phyloP scores from a whole-genome alignment of 2,329 filamentous ascomycete species.

The Stemphylium beticola region DNA sequence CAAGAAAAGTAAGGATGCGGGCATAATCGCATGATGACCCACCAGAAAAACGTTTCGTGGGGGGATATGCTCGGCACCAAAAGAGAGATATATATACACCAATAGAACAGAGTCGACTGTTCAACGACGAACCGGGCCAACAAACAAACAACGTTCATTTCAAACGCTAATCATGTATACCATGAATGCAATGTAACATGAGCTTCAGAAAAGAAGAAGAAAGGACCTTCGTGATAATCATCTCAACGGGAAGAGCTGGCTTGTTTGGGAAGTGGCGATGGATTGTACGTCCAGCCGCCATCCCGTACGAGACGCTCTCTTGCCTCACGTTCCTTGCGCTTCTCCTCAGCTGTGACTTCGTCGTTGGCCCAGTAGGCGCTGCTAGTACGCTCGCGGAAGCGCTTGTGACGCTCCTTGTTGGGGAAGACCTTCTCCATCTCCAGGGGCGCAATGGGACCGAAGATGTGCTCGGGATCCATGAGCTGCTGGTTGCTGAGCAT shows the following conservation, averaged over 20 bases:
- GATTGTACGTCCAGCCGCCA: constrained; percentile 72
- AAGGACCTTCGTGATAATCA: background rate
- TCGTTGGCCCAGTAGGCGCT: constrained; percentile 95
- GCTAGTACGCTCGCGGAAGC: constrained; percentile 88
- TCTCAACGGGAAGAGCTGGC: constrained; percentile 22
- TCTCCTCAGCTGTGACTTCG: constrained; percentile 84
- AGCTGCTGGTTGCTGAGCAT: constrained; percentile 82
- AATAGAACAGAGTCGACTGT: too few species aligned
- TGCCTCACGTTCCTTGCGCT: constrained; percentile 77
- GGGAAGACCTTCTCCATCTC: constrained; percentile 95
- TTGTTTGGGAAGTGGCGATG: constrained; percentile 36
- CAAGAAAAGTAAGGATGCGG: too few species aligned
- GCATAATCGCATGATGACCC: too few species aligned
- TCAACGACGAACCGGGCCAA: too few species aligned
- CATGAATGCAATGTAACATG: too few species aligned
- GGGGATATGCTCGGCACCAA: too few species aligned
- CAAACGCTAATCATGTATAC: too few species aligned
- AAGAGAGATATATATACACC: too few species aligned
- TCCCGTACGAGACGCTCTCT: constrained; percentile 80
- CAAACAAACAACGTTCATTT: too few species aligned
- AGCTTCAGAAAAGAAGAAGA: too few species aligned
- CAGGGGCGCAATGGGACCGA: constrained; percentile 84
- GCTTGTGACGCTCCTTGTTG: constrained; percentile 78
- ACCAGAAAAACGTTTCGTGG: too few species aligned
- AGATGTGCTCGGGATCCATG: constrained; percentile 83